These are phyloP conservation scores for Phytophthora tentaculata DNA, from an alignment of 352 stramenopile genomes.

Conservation along the genomic window DNA sequence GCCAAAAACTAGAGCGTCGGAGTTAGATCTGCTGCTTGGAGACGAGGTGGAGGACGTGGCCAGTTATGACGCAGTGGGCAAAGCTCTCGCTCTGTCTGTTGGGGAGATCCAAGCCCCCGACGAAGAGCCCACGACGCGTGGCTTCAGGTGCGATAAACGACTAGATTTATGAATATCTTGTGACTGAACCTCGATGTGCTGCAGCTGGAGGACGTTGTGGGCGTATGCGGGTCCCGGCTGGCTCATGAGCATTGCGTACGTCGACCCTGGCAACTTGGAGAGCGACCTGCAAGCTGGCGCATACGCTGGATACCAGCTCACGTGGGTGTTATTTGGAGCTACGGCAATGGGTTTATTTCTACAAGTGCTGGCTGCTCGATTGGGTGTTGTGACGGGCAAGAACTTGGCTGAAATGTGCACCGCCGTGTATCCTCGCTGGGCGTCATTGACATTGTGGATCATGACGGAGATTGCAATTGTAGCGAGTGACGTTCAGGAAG, in stretches of 20 bases:
- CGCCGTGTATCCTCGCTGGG: slow-evolving; percentile 76
- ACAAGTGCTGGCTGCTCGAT: slow-evolving; percentile 91
- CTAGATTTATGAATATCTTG: slow-evolving; percentile 8
- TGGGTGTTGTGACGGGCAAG: slow-evolving; percentile 92
- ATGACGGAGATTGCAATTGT: slow-evolving; percentile 96
- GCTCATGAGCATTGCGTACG: slow-evolving; percentile 96
- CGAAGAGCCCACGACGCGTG: slow-evolving; percentile 39
- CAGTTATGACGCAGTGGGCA: slow-evolving; percentile 60
- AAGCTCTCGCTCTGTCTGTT: slow-evolving; percentile 52
- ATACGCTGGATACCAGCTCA: slow-evolving; percentile 90
- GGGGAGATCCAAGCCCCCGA: slow-evolving; percentile 62
- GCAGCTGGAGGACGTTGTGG: slow-evolving; percentile 80
- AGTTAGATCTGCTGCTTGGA: slow-evolving; percentile 42
- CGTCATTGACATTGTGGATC: slow-evolving; percentile 85
- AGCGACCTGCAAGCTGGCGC: slow-evolving; percentile 94
- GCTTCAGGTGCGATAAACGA: slow-evolving; percentile 37
- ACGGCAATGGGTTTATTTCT: slow-evolving; percentile 94
- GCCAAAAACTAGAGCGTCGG: slow-evolving; percentile 29
- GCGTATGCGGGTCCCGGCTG: slow-evolving; percentile 83
- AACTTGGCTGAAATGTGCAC: slow-evolving; percentile 92
- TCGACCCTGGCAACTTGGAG: slow-evolving; percentile 96
- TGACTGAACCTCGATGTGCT: neutral
- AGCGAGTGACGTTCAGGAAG: slow-evolving; percentile 92
- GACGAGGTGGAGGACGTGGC: slow-evolving; percentile 31
- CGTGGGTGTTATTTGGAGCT: slow-evolving; percentile 92